A percentile compares a stretch with the other conserved stretches of the same genome.
Evolutionary conservation across 2,329 filamentous ascomycete species (phyloP).

Genomic region (Colletotrichum euphorbiae): DNA sequence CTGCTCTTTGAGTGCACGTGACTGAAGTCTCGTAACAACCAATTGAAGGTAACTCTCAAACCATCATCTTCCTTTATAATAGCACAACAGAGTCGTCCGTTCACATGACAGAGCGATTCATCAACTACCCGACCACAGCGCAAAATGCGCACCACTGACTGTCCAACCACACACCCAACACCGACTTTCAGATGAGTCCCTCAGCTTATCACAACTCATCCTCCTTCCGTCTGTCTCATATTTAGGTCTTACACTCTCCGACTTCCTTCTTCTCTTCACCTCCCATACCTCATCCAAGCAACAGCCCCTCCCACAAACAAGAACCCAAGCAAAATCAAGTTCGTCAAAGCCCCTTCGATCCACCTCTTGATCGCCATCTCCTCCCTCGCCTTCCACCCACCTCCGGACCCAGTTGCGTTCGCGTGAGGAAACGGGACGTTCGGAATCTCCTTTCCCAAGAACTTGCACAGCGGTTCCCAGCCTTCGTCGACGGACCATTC

Average conservation of each 20-base stretch:
- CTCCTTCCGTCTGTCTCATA: background rate
- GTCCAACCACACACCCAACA: no score
- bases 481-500: constrained; percentile 54
- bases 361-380: constrained; percentile 36
- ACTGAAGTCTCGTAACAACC: no score
- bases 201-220: no score
- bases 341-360: constrained; percentile 35
- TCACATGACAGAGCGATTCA: no score
- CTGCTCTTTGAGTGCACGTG: no score
- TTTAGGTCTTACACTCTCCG: no score
- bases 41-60: no score
- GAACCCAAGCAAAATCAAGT: constrained; percentile 9
- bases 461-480: constrained; percentile 56
- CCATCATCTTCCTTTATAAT: no score
- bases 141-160: no score
- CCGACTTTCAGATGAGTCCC: no score
- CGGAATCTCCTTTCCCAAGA: constrained; percentile 51
- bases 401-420: constrained; percentile 41
- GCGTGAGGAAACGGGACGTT: constrained; percentile 49
- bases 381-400: constrained; percentile 33
- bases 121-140: no score
- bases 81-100: no score
- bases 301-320: constrained; percentile 16
- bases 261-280: background rate
- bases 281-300: constrained; percentile 14